Percentiles rank a stretch among this genome's conserved stretches.
These are phyloP conservation scores for Vicia villosa DNA, from an alignment of 306 rosid species.

Conservation along the genomic window DNA sequence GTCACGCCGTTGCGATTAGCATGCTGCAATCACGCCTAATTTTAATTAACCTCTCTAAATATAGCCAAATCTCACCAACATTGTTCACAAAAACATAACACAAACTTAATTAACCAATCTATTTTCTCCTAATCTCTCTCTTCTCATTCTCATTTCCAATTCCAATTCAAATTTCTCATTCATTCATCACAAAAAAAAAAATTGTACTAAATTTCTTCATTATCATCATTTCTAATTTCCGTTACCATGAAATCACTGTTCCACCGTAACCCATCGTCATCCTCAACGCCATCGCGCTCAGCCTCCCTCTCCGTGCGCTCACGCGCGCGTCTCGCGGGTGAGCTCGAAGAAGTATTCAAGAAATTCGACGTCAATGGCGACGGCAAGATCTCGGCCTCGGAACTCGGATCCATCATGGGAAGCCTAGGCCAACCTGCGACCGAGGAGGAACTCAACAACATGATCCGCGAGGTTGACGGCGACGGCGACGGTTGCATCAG, in stretches of 20 bases:
- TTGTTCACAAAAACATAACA: neutral
- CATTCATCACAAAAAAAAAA: neutral
- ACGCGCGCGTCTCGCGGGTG: slow-evolving; percentile 51
- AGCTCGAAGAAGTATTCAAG: slow-evolving; percentile 76
- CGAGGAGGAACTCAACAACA: slow-evolving; percentile 64
- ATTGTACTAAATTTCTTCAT: neutral
- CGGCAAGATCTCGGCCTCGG: slow-evolving; percentile 80
- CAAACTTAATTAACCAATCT: too few species aligned
- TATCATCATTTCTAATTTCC: neutral
- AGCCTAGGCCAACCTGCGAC: slow-evolving; percentile 62
- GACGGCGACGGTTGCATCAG: slow-evolving; percentile 86
- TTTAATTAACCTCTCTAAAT: neutral
- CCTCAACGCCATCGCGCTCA: slow-evolving; percentile 25
- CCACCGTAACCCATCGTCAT: slow-evolving; percentile 34
- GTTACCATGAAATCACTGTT: slow-evolving; percentile 55
- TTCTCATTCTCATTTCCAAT: neutral
- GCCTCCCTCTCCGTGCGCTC: slow-evolving; percentile 50
- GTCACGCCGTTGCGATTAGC: neutral
- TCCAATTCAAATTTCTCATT: neutral
- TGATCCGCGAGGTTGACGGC: slow-evolving; percentile 75
- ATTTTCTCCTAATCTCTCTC: neutral
- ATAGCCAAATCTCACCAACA: neutral
- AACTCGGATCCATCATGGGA: slow-evolving; percentile 72
- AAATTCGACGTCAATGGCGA: slow-evolving; percentile 58
- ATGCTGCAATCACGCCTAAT: neutral